Conservation (phyloP, 345 rosid species). For the Eucalyptus curtisii region DNA sequence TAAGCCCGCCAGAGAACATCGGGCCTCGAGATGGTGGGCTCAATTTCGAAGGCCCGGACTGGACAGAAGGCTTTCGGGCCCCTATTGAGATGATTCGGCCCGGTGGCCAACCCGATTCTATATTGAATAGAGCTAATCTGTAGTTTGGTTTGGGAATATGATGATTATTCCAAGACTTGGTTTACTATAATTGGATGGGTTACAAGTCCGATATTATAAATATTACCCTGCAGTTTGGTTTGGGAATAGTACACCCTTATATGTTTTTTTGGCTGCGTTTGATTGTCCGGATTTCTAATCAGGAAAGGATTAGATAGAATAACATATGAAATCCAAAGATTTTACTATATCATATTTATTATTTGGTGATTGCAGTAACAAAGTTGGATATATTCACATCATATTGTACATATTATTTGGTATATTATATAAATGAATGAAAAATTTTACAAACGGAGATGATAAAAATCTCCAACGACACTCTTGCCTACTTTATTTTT, state of each 20-base stretch:
- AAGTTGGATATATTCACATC: no score
- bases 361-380: no score
- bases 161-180: not conserved
- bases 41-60: not conserved
- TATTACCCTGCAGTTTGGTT: no score
- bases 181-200: not conserved
- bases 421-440: no score
- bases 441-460: no score
- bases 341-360: no score
- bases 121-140: not conserved
- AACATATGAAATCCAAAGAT: no score
- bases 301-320: accelerated
- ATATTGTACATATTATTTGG: no score
- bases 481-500: no score
- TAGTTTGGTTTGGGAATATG: not conserved
- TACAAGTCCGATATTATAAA: not conserved
- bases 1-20: not conserved
- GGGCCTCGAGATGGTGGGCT: not conserved
- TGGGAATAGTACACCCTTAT: not conserved
- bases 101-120: not conserved
- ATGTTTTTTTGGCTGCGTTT: no score
- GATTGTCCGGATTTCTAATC: no score
- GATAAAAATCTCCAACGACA: no score
- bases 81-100: not conserved
- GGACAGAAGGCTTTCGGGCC: constrained; percentile 21